Evolutionary conservation across 192 early-diverging fungal genomes (phyloP), one percentile per base, ranked within the genome.

Genomic region (Allomyces javanicus): DNA sequence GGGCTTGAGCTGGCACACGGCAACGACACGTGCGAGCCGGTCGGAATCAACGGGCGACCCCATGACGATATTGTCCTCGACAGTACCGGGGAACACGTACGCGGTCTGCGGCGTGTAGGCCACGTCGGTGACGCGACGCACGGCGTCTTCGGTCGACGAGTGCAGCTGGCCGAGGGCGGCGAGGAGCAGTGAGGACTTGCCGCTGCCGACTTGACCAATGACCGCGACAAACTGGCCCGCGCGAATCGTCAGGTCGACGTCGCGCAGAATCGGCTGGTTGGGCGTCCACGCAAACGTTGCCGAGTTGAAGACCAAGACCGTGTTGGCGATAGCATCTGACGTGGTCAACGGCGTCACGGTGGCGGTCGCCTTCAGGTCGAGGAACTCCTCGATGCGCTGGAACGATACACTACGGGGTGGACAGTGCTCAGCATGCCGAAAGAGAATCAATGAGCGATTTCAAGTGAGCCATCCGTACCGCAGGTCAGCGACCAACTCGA

Each of bases 121-220:
- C 21, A 81, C 78, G 68, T 92, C 86, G 25, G 94, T 76, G 6
- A 71, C 77, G 2, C 89, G 88, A 10, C 77, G 74, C 6, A 90
- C 77, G 0, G 73, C 66, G 2, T 90, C 81, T 0, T 67, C 10
- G 62, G 40, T 0, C 70, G 67, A 63, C 79, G 78, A 65, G 78
- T 84, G 33, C 77, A 90, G 86, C 66, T 94, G 91, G 17, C 92
- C 89, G 25, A 92, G 80, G 64, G 94, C 75, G 12, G 89, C 84
- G 66, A 84, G 80, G 0, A 96, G 73, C 24, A 96, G 73, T 1
- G 89, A 87, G 0, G 87, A 87, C 68, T 96, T 96, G 55, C 92
- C 92, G 3, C 80, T 76, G 1, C 89, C 94, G 9, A 91, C 90
- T 4, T 82, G 74, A 10, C 94, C 94, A 19, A 90, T 85, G 25